Evolutionary conservation across 2,329 filamentous ascomycete species (phyloP), one percentile per base, ranked within the genome.

Genomic region (Aureobasidium namibiae): DNA sequence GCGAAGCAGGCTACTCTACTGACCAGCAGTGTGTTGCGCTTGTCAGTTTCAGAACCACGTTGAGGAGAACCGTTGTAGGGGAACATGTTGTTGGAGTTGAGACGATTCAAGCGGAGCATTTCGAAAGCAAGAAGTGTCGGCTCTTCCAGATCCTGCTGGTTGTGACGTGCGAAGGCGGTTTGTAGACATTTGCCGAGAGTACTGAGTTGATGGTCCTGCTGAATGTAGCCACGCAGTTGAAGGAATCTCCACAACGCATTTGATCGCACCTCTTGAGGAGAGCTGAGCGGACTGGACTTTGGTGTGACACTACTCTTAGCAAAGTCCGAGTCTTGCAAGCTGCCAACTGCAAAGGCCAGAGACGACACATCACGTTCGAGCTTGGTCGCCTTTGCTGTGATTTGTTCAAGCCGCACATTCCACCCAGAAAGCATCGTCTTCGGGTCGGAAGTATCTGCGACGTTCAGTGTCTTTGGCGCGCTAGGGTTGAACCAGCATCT

Each of bases 161-260:
- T 60, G 10, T 65, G 67, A 16, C 63, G 63, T 14, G 68, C 62
- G 41, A 71, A 67, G 2, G 70, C 86, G 31, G 83, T 82, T 31
- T 85, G 84, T 39, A 97, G 78, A 21, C 89, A 89, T 66, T 86
- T 84, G 16, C 92, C 94, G 90, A 91, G 96, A 9, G 78, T 74
- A 9, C 92, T 96, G 62, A 96, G 80, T 61, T 86, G 83, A 72
- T 97, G 92, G 61, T 82, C 80, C 53, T 85, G 80, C 65, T 94
- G 84, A 48, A 95, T 80, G 67, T 96, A 99, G 24, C 87, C 91
- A 61, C 92, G 85, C 50, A 97, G 80, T 69, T 96, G 90, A 23
- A 99, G 80, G 73, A 96, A 94, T 59, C 91, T 84, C 88, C 90
- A 96, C 61, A 92, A 81, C 7, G 87, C 83, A 66, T 96, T 89